Base-by-base conservation (phyloP, 176 grass and related monocot genomes). In the Thalia dealbata region DNA sequence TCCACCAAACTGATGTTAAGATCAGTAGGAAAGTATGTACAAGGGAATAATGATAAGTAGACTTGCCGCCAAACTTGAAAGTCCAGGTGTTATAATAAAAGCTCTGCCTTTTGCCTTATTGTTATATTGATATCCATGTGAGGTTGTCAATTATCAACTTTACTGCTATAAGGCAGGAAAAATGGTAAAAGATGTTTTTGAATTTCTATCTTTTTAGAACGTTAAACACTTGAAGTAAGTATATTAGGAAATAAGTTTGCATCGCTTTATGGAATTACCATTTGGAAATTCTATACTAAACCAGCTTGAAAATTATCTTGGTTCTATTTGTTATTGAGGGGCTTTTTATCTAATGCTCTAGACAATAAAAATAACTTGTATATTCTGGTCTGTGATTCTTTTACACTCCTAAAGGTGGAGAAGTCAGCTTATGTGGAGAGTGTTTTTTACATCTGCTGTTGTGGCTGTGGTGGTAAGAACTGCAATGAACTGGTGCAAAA, bases 381-480 rank as follows among this genome's bases (percentile, higher is more conserved):
- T 43, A 10, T 35, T 11, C 38, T 68, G 7, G 32, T 68, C 35
- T 45, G 43, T 22, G 42, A 44, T 44, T 68, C 35, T 45, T 68
- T 22, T 68, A 44, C 44, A 44, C 78, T 76, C 29, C 14, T 88
- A 52, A 75, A 97, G 90, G 95, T 97, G 95, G 95, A 87, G 95
- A 88, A 97, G 95, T 50, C 95, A 97, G 78, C 86, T 97, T 76
- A 97, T 97, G 95, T 97, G 95, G 95, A 92, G 95, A 86, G 95
- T 97, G 74, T 97, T 97, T 81, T 97, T 97, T 85, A 97, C 95
- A 69, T 97, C 95, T 84, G 95, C 95, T 71, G 85, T 97, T 41
- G 95, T 97, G 52, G 95, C 90, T 72, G 90, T 97, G 78, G 95
- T 97, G 81, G 90, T 97, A 58, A 84, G 64, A 52, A 90, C 95